Conservation (phyloP, 202 grass and related monocot species). For the Brachypodium distachyon region DNA sequence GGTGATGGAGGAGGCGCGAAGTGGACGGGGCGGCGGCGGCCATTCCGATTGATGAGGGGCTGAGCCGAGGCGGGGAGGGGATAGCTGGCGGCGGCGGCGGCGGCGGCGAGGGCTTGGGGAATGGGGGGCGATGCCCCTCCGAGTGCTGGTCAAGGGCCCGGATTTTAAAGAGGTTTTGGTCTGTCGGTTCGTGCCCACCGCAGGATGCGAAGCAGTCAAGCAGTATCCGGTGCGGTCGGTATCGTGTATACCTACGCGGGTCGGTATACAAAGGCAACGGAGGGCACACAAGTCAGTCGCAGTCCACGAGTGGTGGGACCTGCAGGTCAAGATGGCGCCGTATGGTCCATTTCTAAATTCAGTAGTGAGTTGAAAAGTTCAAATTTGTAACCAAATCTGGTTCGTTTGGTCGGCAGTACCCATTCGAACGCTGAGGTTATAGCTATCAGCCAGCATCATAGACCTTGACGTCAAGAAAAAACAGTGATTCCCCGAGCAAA, state of each 20-base stretch:
- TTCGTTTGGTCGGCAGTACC: too few relatives aligned
- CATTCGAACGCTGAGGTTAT: too few relatives aligned
- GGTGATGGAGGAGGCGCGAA: slow-evolving; percentile 12
- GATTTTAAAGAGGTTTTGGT: slow-evolving; percentile 23
- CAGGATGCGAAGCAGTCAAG: slow-evolving; percentile 12
- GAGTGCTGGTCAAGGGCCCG: slow-evolving; percentile 7
- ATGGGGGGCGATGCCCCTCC: not conserved
- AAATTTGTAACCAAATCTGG: too few relatives aligned
- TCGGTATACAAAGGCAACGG: too few relatives aligned
- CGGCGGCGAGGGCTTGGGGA: not conserved
- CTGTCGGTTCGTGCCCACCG: not conserved
- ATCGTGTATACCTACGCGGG: too few relatives aligned
- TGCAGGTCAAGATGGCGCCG: not conserved
- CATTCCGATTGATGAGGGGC: not conserved
- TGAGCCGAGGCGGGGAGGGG: not conserved
- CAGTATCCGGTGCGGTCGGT: not conserved
- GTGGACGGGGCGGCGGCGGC: slow-evolving; percentile 8
- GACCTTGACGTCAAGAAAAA: too few relatives aligned
- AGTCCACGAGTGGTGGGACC: not conserved
- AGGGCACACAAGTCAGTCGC: too few relatives aligned
- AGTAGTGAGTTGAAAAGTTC: too few relatives aligned
- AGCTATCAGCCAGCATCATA: too few relatives aligned
- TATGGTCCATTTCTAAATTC: not conserved
- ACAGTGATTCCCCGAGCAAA: too few relatives aligned
- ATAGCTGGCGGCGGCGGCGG: not conserved